Base-by-base conservation (phyloP, 2,329 filamentous ascomycete species). In the Aspergillus pseudoglaucus region DNA sequence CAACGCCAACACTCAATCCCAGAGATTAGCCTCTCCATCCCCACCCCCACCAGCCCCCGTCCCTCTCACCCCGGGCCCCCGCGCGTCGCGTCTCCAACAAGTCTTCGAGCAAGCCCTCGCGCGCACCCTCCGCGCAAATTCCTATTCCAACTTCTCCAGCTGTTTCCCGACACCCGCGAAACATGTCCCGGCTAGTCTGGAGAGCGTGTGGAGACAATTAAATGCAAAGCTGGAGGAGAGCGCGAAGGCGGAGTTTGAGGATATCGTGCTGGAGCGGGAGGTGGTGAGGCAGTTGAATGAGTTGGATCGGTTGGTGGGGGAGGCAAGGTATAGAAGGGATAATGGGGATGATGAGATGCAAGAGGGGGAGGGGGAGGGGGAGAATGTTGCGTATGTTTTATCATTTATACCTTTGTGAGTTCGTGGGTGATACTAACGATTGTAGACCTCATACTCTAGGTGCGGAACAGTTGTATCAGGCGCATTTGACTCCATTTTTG, bases 111-210 rank as follows among this genome's bases (percentile, higher is more conserved):
- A 80, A 50, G 81, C 82, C 14, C 72, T 83, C 18, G 71, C 74
- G 9, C 77, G 80, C 51, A 80, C 81, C 1, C 63, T 84, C n/a
- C 76, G 78, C 52, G 79, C 80, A 45, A 82, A 80, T 63, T 80
- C 75, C 8, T 78, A 82, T 60, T 68, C 71, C 43, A 83, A 83
- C 56, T 85, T 84, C 61, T 74, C 79, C 0, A 69, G 78, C 20
- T 85, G 82, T 57, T 84, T 84, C 54, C 81, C 82, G 0, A 85
- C 82, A 0, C 76, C 80, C 1, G 78, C 81, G 15, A 69, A 72
- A 56, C 71, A 82, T 56, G 78, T 78, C 9, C 76, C 79, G 1
- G 75, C 75, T 22, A 75, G 74, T 38, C 59, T 85, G 48, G 75
- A 81, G 56, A 71, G 72, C 3, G 69, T 85, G 18, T 79, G 80